Percentiles rank a stretch among this genome's conserved stretches.
Conservation (phyloP, 2,329 filamentous ascomycete species). For the Epichloe uncinata region DNA sequence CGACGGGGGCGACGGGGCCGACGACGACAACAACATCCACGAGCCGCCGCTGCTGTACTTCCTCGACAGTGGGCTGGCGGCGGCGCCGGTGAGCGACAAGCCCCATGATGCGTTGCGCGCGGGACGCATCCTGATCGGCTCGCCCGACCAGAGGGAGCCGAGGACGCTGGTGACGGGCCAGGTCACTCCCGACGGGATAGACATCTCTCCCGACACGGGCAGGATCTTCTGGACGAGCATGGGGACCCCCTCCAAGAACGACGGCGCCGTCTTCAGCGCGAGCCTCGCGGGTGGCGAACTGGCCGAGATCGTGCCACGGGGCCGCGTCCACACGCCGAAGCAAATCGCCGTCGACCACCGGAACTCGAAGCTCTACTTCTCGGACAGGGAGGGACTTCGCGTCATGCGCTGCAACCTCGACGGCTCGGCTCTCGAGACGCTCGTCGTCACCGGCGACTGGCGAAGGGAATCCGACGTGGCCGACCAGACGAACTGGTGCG, state of each 20-base stretch:
- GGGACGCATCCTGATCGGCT: slow-evolving; percentile 9
- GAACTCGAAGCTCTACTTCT: slow-evolving; percentile 25
- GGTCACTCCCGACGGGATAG: slow-evolving; percentile 31
- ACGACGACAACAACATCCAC: too few species aligned
- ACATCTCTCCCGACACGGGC: slow-evolving; percentile 17
- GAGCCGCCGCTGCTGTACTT: slow-evolving; percentile 14
- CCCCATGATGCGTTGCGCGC: slow-evolving; percentile 1
- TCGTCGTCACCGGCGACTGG: slow-evolving; percentile 24
- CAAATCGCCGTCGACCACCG: slow-evolving; percentile 23
- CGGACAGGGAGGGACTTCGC: slow-evolving; percentile 30
- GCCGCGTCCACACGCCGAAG: slow-evolving; percentile 35
- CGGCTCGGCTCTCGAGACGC: slow-evolving; percentile 23
- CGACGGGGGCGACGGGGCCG: too few species aligned
- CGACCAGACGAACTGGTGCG: slow-evolving; percentile 34
- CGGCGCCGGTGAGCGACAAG: neutral
- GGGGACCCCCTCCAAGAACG: slow-evolving; percentile 25
- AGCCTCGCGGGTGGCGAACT: slow-evolving; percentile 37
- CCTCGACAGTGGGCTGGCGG: slow-evolving; percentile 16
- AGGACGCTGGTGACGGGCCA: slow-evolving; percentile 13
- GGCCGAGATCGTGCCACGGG: slow-evolving; percentile 26
- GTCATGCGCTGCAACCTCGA: slow-evolving; percentile 27
- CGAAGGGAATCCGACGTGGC: slow-evolving; percentile 12
- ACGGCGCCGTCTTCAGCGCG: slow-evolving; percentile 30
- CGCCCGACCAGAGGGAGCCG: slow-evolving; percentile 2
- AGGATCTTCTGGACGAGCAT: slow-evolving; percentile 38